A percentile compares a stretch with the other conserved stretches of the same genome.
Conservation (phyloP, 805 yeast species). For the Cyberlindnera euphorbiiphila region DNA sequence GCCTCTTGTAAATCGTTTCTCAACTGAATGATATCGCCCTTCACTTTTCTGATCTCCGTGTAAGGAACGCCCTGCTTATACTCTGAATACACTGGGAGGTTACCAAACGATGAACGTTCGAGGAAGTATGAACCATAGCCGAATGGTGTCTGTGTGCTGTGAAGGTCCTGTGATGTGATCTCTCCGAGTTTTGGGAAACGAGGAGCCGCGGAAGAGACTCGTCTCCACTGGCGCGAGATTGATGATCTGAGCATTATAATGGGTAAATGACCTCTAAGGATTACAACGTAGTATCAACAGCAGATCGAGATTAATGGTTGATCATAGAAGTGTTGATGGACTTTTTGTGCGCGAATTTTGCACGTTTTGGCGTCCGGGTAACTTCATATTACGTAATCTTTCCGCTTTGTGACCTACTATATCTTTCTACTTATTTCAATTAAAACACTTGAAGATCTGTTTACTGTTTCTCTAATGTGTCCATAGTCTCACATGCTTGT, state of each 20-base stretch:
- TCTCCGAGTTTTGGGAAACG: constrained; percentile 30
- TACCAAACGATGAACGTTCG: constrained; percentile 54
- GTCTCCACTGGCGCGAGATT: constrained; percentile 10
- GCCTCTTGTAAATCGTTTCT: constrained; percentile 58
- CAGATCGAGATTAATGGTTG: too few relatives aligned
- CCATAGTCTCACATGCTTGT: constrained; percentile 92
- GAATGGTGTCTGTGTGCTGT: constrained; percentile 21
- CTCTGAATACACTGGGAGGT: constrained; percentile 79
- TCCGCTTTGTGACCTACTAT: too few relatives aligned
- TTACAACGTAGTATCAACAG: too few relatives aligned
- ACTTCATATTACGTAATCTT: too few relatives aligned
- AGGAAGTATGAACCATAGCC: constrained; percentile 32
- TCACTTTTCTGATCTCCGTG: constrained; percentile 69
- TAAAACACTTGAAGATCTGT: background rate
- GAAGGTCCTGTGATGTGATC: constrained; percentile 28
- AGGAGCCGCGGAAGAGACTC: constrained; percentile 11
- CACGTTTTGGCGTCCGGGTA: too few relatives aligned
- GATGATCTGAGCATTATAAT: constrained; percentile 10
- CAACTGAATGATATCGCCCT: constrained; percentile 63
- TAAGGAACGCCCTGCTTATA: constrained; percentile 55
- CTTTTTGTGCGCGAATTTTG: too few relatives aligned
- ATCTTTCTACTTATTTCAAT: too few relatives aligned
- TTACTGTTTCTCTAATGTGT: constrained; percentile 44
- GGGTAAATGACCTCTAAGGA: too few relatives aligned
- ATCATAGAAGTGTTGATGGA: too few relatives aligned